Base-by-base conservation (phyloP, 371 early-diverging fungal species). In the Lichtheimia hyalospora region DNA sequence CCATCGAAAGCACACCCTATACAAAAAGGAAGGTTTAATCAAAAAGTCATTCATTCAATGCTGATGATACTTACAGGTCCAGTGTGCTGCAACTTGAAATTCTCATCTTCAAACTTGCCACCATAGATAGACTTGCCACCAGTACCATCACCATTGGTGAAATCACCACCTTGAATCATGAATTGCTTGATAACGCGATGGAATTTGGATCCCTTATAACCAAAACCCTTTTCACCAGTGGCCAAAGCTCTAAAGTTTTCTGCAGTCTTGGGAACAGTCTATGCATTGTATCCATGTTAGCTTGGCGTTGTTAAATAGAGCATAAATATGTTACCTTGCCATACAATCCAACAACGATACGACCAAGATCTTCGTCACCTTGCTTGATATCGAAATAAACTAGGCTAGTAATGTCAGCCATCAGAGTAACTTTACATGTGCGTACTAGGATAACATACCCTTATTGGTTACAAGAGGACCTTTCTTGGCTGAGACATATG, bases 111-210 rank as follows among this genome's bases (percentile, higher is more conserved):
- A 71, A 99, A 99, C 69, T 82, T 80, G 15, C 66, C 75, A 59
- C 51, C 98, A 74, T 96, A 98, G 73, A 98, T 96, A 34, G 95
- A 93, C 69, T 93, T 91, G 53, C 98, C 96, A 64, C 99, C 99
- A 54, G 96, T 96, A 58, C 97, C 97, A 72, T 97, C 87, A 61
- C 79, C 75, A 10, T 77, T 77, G 56, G 91, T 91, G 53, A 92
- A 90, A 62, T 94, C 92, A 67, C 93, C 93, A 68, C 92, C 83
- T 64, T 82, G 93, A 66, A 92, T 90, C 93, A 92, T 93, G 66
- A 93, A 95, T 28, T 89, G 73, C 77, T 90, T 83, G 82, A 93
- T 94, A 42, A 94, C 93, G 63, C 96, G 88, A 76, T 96, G 96
- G 90, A 96, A 96, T 39, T 64, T 77, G 60, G 87, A 87, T 42